A percentile compares a stretch with the other conserved stretches of the same genome.
These are phyloP conservation scores for Backusella macrospora DNA, from an alignment of 192 early-diverging fungal genomes.

Conservation along the genomic window DNA sequence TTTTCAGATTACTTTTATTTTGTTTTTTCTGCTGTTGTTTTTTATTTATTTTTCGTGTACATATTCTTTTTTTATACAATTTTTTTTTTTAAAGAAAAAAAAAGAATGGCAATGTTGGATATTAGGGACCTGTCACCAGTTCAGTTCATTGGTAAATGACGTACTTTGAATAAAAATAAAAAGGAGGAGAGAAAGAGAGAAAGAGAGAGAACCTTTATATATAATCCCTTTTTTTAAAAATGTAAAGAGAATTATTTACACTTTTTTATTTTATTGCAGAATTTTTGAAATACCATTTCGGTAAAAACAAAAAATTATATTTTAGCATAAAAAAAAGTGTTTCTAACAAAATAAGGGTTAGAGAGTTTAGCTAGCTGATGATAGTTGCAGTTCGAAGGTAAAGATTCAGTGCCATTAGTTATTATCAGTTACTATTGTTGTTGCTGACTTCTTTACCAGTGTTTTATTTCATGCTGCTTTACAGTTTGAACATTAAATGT, in stretches of 20 bases:
- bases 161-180: not conserved
- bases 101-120: conserved; percentile 20
- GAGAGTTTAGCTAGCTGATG: conserved; percentile 39
- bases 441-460: not conserved
- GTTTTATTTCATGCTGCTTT: conserved; percentile 38
- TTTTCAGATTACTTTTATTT: not conserved
- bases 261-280: conserved; percentile 35
- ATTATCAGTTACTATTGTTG: not conserved
- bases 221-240: not conserved
- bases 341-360: not conserved
- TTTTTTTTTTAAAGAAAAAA: not conserved
- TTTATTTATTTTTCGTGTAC: not conserved
- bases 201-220: not conserved
- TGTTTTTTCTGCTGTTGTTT: conserved; percentile 13
- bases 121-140: conserved; percentile 38
- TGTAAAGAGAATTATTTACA: conserved; percentile 39
- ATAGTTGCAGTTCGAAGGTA: conserved; percentile 40
- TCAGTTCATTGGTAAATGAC: conserved; percentile 38
- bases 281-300: conserved; percentile 40
- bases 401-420: not conserved
- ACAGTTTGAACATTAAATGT: conserved; percentile 40
- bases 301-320: conserved; percentile 12
- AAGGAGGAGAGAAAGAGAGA: not conserved
- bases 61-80: not conserved
- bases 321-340: not conserved